phyloP scores from a whole-genome alignment of 306 rosid genomes.

The Lathyrus aphaca region DNA sequence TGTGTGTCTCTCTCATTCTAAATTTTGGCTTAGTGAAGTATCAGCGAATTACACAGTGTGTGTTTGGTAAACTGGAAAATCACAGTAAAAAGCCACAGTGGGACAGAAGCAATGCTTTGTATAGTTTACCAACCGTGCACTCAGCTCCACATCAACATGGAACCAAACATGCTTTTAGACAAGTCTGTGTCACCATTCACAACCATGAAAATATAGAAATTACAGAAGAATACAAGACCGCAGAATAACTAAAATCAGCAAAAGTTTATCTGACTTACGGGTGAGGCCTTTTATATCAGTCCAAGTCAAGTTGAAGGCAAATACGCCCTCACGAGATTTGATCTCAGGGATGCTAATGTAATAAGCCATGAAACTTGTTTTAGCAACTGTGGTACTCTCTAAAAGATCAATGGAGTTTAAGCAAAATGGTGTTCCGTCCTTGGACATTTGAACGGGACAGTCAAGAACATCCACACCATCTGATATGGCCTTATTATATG shows the following conservation, averaged over 20 bases:
- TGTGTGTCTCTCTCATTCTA: too few species aligned
- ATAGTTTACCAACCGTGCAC: neutral
- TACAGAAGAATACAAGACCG: neutral
- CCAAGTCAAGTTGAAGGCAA: conserved; percentile 67
- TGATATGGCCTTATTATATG: conserved; percentile 61
- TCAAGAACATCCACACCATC: conserved; percentile 81
- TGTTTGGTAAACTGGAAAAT: neutral
- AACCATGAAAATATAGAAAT: neutral
- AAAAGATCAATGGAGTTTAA: conserved; percentile 67
- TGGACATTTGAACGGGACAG: conserved; percentile 84
- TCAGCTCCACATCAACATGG: too few species aligned
- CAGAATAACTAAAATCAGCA: neutral
- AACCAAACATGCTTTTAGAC: neutral
- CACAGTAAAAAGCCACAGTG: neutral
- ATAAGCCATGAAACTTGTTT: conserved; percentile 46
- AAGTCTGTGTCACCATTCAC: too few species aligned
- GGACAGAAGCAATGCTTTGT: neutral
- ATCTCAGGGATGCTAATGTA: conserved; percentile 51
- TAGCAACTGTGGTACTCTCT: conserved; percentile 64
- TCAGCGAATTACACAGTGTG: neutral
- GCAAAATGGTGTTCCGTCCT: conserved; percentile 89
- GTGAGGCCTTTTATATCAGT: conserved; percentile 51
- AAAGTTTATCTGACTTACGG: conserved; percentile 52
- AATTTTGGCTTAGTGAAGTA: too few species aligned
- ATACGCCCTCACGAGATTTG: conserved; percentile 61